Conservation (phyloP, 164 flowering plant species). For the Vitis rupestris region DNA sequence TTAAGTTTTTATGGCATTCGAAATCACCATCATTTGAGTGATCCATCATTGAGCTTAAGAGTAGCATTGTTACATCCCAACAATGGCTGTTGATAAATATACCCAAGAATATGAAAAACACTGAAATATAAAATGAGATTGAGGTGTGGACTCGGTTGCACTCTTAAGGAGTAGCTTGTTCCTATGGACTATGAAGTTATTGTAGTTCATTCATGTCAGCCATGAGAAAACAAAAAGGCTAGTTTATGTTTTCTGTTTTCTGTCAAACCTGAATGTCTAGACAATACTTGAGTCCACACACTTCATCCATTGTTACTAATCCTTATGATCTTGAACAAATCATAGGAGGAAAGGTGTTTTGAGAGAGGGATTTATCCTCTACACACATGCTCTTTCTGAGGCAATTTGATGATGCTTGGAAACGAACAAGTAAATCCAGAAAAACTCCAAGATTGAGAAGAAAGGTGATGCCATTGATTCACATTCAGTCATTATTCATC, state of each 20-base stretch:
- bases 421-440: too few species aligned
- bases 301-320: background rate
- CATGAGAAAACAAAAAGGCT: too few species aligned
- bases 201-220: too few species aligned
- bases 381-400: too few species aligned
- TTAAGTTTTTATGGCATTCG: too few species aligned
- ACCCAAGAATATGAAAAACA: background rate
- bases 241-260: too few species aligned
- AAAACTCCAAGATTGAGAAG: too few species aligned
- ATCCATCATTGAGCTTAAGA: too few species aligned
- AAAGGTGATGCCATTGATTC: conserved; percentile 1
- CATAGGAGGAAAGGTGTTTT: background rate
- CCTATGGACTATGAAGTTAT: background rate
- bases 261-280: too few species aligned
- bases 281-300: background rate
- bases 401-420: background rate
- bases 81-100: background rate
- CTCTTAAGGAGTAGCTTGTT: background rate
- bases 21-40: too few species aligned
- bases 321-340: background rate
- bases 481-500: conserved; percentile 14
- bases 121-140: background rate
- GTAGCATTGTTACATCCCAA: too few species aligned
- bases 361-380: too few species aligned
- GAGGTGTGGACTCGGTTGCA: background rate